Evolutionary conservation across 2,329 filamentous ascomycete species (phyloP), one percentile per base, ranked within the genome.

Genomic region (Hymenoscyphus occultus): DNA sequence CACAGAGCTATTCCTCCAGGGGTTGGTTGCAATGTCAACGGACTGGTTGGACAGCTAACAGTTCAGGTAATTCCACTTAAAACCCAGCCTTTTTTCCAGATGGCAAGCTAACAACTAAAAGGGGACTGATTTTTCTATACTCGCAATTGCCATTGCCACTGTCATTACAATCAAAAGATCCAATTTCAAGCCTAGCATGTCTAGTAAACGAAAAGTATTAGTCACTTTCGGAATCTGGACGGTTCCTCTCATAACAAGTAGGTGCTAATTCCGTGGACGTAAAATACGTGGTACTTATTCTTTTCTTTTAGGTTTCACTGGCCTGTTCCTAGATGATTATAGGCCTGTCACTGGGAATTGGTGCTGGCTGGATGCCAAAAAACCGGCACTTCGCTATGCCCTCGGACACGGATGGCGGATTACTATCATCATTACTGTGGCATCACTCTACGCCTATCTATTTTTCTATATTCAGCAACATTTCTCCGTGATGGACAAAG

Each of bases 41-140:
- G 79, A 42, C 80, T 78, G 71, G 66, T 81, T 45, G 79, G 79
- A 31, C 81, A 82, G 62, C 73, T 81, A 57, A 80, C 78, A 2
- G 80, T 81, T 13, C 80, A 82, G 63, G 68, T 68, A 56, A n/a
- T 59, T 39, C n/a, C 14, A 7, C 31, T 35, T 12, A 45, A 45
- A 14, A 7, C 39, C 7, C 14, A 6, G 13, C 9, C 9, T 16
- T 28, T 39, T 13, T 5, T 19, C n/a, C 5, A 2, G 42, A 9
- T 45, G 28, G 45, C 22, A 35, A 22, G 45, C 32, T 60, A 13
- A 60, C 10, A 14, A 16, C 1, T 32, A 4, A 4, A 12, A 69
- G 69, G 77, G 78, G 2, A 74, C 75, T 31, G 77, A 79, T 64
- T 78, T 81, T 65, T 78, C 77, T 39, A 79, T 82, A 61, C 73